Evolutionary conservation across 495 filamentous ascomycete genomes (phyloP).

Genomic region (Aspergillus funiculosus): DNA sequence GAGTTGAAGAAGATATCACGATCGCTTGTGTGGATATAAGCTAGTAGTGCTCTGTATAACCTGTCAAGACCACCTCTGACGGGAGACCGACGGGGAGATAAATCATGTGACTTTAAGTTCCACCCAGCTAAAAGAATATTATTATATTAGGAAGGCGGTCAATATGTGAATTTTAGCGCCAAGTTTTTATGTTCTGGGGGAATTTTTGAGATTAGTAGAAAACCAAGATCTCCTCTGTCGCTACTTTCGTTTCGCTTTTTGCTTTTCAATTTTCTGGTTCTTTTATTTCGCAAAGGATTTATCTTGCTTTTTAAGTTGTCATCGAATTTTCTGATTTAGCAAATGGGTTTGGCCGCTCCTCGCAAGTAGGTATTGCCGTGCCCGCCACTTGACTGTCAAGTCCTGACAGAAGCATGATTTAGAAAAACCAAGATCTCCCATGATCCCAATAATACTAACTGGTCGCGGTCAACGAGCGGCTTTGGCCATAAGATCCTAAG

Average conservation of each 20-base stretch:
- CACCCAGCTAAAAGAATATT: background rate
- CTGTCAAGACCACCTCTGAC: too few relatives aligned
- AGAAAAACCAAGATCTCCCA: slow-evolving; percentile 77
- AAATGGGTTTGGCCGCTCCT: slow-evolving; percentile 70
- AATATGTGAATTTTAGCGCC: too few relatives aligned
- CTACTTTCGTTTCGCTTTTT: too few relatives aligned
- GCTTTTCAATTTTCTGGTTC: background rate
- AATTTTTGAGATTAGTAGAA: too few relatives aligned
- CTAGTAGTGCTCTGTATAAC: too few relatives aligned
- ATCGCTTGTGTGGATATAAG: too few relatives aligned
- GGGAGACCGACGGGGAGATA: too few relatives aligned
- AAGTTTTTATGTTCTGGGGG: too few relatives aligned
- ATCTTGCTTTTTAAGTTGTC: too few relatives aligned
- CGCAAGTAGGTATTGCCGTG: slow-evolving; percentile 51
- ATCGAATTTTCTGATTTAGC: background rate
- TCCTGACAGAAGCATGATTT: background rate
- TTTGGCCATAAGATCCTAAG: slow-evolving; percentile 86
- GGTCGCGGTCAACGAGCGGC: slow-evolving; percentile 71
- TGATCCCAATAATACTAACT: slow-evolving; percentile 92
- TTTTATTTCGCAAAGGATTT: background rate
- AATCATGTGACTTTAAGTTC: background rate
- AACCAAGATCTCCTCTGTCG: too few relatives aligned
- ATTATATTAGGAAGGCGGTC: slow-evolving; percentile 4
- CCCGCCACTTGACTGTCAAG: background rate
- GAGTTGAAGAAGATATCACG: too few relatives aligned